Conservation (phyloP, 2,329 filamentous ascomycete genomes). For the Aspergillus sp. region DNA sequence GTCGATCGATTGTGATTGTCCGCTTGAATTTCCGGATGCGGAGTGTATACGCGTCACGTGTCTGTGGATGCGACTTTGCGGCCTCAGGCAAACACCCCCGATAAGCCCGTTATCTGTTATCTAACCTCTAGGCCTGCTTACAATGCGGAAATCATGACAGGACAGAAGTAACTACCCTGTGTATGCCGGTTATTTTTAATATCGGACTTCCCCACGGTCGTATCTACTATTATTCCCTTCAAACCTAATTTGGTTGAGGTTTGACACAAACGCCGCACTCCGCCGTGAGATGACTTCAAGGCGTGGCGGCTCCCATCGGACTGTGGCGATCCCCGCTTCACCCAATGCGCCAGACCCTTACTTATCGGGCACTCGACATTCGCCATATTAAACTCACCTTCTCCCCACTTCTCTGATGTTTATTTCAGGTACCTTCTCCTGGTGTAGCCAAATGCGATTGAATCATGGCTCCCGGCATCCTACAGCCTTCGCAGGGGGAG, state of each 20-base stretch:
- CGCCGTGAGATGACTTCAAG: background rate
- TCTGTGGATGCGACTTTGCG: too few species aligned
- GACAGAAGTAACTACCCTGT: background rate
- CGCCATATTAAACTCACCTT: background rate
- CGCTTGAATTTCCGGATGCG: constrained; percentile 1
- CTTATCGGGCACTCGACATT: constrained; percentile 5
- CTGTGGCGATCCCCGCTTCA: constrained; percentile 38
- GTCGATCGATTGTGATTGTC: background rate
- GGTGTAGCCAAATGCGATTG: constrained; percentile 5
- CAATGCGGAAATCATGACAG: background rate
- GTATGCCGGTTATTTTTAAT: background rate
- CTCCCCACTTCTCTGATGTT: background rate
- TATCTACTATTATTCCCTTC: too few species aligned
- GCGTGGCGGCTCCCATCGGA: constrained; percentile 25
- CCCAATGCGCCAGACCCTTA: background rate
- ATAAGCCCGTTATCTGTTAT: background rate
- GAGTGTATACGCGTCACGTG: background rate
- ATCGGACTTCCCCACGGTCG: background rate
- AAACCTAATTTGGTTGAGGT: background rate
- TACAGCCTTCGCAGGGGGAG: constrained; percentile 47
- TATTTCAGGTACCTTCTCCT: constrained; percentile 8
- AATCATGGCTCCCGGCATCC: constrained; percentile 59
- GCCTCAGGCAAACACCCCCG: background rate
- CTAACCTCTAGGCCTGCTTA: background rate
- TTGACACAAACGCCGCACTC: constrained; percentile 7